Evolutionary conservation across 805 yeast species (phyloP), one percentile per base, ranked within the genome.

Genomic region (Yamadazyma tumulicola): DNA sequence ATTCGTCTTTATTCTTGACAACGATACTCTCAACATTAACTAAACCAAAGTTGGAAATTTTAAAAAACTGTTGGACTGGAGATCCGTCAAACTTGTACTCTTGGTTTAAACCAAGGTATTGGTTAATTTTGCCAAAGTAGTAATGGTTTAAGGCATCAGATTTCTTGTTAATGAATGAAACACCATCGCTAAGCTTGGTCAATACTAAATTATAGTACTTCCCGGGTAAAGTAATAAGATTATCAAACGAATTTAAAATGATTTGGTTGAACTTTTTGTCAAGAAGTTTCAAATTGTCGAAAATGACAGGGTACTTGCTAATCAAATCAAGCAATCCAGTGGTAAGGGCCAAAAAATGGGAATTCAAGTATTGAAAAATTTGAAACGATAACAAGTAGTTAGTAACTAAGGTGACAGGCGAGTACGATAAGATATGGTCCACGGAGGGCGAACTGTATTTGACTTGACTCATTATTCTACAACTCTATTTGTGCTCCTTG

Each of bases 371-470:
- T n/a, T n/a, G n/a, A n/a, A n/a, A n/a, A n/a, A n/a, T n/a, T n/a
- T n/a, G n/a, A n/a, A n/a, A n/a, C n/a, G n/a, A n/a, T 20, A 60
- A 50, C 25, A 54, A 40, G 35, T 38, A 59, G 18, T 44, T 40
- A 20, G 42, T 39, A 9, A 51, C 28, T 12, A 47, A 34, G 29
- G 53, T 39, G 24, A 65, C 58, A n/a, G 51, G 34, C 6, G 58
- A 37, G 48, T 66, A 67, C 3, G 59, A 47, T 25, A 46, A 42
- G 31, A 67, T 35, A 46, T 67, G 71, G 23, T 45, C 42, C 21
- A 60, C 29, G 11, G 68, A 46, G 42, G 57, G 51, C 29, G 69
- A 64, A 19, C 54, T 41, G 43, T 60, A 59, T n/a, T n/a, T n/a
- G n/a, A n/a, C n/a, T n/a, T n/a, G n/a, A n/a, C n/a, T n/a, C n/a